Evolutionary conservation across 1,284 basidiomycete genomes (phyloP), one percentile per base, ranked within the genome.

Genomic region (Microbotryum silenes-acaulis): DNA sequence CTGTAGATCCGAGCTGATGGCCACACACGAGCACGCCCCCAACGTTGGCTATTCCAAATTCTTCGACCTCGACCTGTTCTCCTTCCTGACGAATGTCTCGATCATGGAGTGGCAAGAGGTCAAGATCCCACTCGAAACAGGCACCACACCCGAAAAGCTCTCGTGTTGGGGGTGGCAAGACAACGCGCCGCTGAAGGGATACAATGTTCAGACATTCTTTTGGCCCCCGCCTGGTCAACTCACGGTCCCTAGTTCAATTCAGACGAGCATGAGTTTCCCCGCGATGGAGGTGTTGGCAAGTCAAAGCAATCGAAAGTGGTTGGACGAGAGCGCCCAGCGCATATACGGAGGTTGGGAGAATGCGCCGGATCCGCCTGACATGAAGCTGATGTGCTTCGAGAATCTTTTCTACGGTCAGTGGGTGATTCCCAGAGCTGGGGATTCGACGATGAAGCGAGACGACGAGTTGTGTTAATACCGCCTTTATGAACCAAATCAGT

Each of bases 191-290:
- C 44, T 68, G 9, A n/a, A 44, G 9, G 61, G 66, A 10, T 68
- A 68, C 62, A 65, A 65, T 48, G 51, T 66, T 54, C 50, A 66
- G 51, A 68, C 66, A 8, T 27, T 53, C 33, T 68, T 65, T 33
- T 68, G 64, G 64, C 64, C 66, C 0, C 65, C 55, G 48, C 66
- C 66, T 6, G 64, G 62, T 3, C 64, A 68, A 29, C 56, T 64
- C 9, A 62, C 62, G 33, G 60, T 63, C 31, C 56, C 62, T 6
- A 57, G 54, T 10, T 63, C 61, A 42, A 62, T 62, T 51, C 61
- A 65, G 53, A 68, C 64, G 29, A 52, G 51, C 29, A 65, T 68
- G 57, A 68, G 64, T 12, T 65, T 68, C 60, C 64, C 66, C n/a
- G 64, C 60, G 20, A 68, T 68, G 51, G 66, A 68, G 47, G 57